These are phyloP conservation scores for Podospora conica DNA, from an alignment of 495 filamentous ascomycete species.

Conservation along the genomic window DNA sequence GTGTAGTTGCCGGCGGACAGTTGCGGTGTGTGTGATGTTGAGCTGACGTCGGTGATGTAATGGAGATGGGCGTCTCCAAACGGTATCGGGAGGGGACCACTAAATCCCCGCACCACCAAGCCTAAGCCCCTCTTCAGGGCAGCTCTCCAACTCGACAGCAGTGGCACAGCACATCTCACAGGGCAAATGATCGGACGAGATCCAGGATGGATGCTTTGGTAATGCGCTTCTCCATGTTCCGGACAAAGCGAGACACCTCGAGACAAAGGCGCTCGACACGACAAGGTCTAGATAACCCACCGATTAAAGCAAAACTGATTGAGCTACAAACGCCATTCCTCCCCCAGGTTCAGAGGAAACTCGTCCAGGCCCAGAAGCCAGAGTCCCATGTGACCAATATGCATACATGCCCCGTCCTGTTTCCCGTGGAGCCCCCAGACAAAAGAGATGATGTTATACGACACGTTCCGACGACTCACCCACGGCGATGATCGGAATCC, in stretches of 20 bases:
- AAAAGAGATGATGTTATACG: conserved; percentile 47
- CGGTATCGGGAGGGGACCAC: neutral
- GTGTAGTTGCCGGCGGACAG: neutral
- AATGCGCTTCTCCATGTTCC: neutral
- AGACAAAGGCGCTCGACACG: neutral
- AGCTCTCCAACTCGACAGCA: neutral
- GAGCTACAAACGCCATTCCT: neutral
- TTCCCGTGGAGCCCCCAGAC: neutral
- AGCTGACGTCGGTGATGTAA: conserved; percentile 22
- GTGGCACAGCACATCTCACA: neutral
- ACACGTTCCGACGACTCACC: conserved; percentile 77
- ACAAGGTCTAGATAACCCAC: neutral
- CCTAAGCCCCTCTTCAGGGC: neutral
- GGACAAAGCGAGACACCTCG: neutral
- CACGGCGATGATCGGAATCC: conserved; percentile 81
- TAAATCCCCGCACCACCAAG: neutral
- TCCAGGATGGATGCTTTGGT: neutral
- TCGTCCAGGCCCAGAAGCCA: neutral
- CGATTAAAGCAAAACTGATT: neutral
- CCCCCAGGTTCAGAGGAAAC: neutral
- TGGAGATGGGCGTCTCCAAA: neutral
- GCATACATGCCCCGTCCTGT: conserved; percentile 8
- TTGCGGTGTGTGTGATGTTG: conserved; percentile 11
- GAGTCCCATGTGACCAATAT: neutral
- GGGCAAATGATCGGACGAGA: neutral